Base-by-base conservation (phyloP, 768 basidiomycete genomes). In the Boletus subparvulus region DNA sequence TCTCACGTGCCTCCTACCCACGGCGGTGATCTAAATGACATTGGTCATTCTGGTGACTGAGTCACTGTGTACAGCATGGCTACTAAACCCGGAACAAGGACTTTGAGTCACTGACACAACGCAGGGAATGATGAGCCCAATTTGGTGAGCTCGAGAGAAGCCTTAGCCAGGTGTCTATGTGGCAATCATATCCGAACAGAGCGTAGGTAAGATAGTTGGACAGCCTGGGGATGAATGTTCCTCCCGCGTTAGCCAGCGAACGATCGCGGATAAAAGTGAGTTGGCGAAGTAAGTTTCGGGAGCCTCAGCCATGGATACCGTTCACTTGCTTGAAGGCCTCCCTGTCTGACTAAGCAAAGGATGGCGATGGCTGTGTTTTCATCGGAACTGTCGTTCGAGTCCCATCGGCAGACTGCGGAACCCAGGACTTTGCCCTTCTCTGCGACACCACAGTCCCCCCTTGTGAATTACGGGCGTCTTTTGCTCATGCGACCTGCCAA, bases 311-410 rank as follows among this genome's bases (percentile, higher is more conserved):
- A 6, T 26, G 30, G 30, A 32, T 32, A 32, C 30, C 30, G 30
- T 28, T 28, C 28, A 26, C 26, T 26, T n/a, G 11, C 6, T 35
- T 14, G 13, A 35, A 35, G 35, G 33, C 33, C 6, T 36, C 6
- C 35, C 16, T 1, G 21, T 40, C 49, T 68, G 66, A 66, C 66
- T 66, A 65, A 66, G 55, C 63, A 33, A 3, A 0, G 14, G 49
- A 46, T 59, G 56, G 51, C 53, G n/a, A 50, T 57, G 44, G 56
- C 55, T 51, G 43, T 61, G 55, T 19, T 37, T 14, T 19, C 21
- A 5, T 28, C 30, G 11, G 46, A 10, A 19, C 44, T 17, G 9
- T 24, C 5, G 26, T 28, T 28, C 26, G 26, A 28, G 26, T 28
- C 26, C 26, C 6, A 16, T 49, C 55, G 59, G 59, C 21, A 30